These are phyloP conservation scores for Henckelia pumila DNA, from an alignment of 257 asterid genomes.

Conservation along the genomic window DNA sequence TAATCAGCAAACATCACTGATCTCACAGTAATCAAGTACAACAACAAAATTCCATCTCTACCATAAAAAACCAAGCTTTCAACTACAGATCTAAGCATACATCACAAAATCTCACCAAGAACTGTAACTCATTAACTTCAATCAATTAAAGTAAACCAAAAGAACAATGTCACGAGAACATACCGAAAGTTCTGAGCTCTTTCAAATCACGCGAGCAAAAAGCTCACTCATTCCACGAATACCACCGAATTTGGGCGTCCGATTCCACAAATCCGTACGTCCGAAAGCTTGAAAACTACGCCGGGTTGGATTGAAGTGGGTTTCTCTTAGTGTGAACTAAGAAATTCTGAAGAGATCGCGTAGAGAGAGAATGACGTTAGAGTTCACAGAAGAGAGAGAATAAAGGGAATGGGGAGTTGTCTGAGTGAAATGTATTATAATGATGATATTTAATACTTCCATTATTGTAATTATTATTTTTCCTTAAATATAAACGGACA, in stretches of 20 bases:
- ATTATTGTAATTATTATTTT: not conserved
- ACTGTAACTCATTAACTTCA: slow-evolving; percentile 6
- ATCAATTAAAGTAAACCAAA: slow-evolving; percentile 21
- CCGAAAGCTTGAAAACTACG: slow-evolving; percentile 46
- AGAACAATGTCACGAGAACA: slow-evolving; percentile 23
- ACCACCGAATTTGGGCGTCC: slow-evolving; percentile 28
- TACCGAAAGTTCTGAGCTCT: slow-evolving; percentile 45
- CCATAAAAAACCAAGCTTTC: slow-evolving; percentile 28
- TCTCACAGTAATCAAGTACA: slow-evolving; percentile 28
- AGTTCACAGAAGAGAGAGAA: not conserved
- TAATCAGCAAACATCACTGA: slow-evolving; percentile 23
- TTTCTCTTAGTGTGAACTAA: slow-evolving; percentile 36
- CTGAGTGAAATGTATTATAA: not conserved
- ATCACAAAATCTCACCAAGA: slow-evolving; percentile 23
- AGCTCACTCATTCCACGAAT: slow-evolving; percentile 32
- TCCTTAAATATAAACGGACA: not conserved
- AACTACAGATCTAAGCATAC: slow-evolving; percentile 57
- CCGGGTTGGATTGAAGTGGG: slow-evolving; percentile 39
- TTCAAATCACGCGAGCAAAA: slow-evolving; percentile 50
- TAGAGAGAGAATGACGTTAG: slow-evolving; percentile 29
- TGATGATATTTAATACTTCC: not conserved
- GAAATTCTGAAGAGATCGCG: slow-evolving; percentile 55
- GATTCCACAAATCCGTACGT: slow-evolving; percentile 35
- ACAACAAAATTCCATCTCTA: slow-evolving; percentile 29
- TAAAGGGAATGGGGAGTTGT: not conserved